Percentiles rank a stretch among this genome's conserved stretches.
These are phyloP conservation scores for Ophiosphaerella herpotricha DNA, from an alignment of 2,329 filamentous ascomycete species.

Conservation along the genomic window DNA sequence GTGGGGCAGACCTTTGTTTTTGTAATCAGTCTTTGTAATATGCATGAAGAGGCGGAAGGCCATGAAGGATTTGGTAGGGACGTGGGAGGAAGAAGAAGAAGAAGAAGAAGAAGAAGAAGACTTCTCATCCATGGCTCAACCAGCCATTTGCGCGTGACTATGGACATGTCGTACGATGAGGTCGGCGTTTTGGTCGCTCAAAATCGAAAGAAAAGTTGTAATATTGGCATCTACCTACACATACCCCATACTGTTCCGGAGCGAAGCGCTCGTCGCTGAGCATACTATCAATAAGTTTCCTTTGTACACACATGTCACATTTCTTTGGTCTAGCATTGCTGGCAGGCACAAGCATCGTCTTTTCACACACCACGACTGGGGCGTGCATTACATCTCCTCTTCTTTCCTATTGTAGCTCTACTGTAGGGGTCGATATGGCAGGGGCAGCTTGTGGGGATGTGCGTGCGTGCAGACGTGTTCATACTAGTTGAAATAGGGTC, in stretches of 20 bases:
- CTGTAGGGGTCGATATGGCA: not conserved
- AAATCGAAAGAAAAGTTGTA: constrained; percentile 30
- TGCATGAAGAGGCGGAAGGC: constrained; percentile 32
- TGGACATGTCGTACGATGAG: not conserved
- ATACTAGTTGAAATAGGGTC: not conserved
- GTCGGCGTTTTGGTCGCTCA: constrained; percentile 5
- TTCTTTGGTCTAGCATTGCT: constrained; percentile 34
- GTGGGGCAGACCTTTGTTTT: constrained; percentile 30
- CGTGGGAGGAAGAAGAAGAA: not conserved
- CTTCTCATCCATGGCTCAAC: not conserved
- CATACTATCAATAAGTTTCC: constrained; percentile 34
- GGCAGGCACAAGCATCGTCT: constrained; percentile 25
- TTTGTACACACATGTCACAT: constrained; percentile 32
- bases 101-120: not conserved
- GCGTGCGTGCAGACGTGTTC: not conserved
- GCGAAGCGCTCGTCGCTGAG: constrained; percentile 1
- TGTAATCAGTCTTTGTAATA: constrained; percentile 48
- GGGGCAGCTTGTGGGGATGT: not conserved
- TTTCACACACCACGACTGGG: constrained; percentile 16
- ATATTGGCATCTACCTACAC: constrained; percentile 35
- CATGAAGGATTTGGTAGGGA: not conserved
- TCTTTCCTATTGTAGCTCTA: constrained; percentile 1
- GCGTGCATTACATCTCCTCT: constrained; percentile 21
- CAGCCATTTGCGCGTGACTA: not conserved
- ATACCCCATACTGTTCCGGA: constrained; percentile 21